phyloP scores from a whole-genome alignment of 148 eudicot genomes.

The Cornus kousa region DNA sequence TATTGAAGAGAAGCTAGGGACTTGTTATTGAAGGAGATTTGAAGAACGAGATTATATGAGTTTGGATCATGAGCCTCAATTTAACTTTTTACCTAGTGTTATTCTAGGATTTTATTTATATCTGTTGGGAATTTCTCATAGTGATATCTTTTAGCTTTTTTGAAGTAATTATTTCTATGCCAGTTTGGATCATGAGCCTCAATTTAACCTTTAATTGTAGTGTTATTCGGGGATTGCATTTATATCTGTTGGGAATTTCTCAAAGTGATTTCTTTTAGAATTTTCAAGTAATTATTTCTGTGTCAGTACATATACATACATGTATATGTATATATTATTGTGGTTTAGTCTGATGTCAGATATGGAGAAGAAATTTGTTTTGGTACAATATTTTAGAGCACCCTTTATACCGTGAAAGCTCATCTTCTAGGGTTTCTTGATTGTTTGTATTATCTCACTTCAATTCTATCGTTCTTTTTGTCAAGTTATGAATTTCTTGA shows the following conservation, averaged over 20 bases:
- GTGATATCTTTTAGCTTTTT: too few relatives aligned
- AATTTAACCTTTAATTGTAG: not conserved
- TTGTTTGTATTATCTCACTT: not conserved
- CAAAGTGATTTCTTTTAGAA: not conserved
- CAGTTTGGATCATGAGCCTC: not conserved
- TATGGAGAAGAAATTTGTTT: not conserved
- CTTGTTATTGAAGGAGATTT: not conserved
- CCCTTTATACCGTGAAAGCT: too few relatives aligned
- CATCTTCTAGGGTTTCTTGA: not conserved
- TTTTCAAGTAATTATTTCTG: not conserved
- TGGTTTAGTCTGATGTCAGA: not conserved
- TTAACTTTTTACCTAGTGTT: not conserved
- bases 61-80: not conserved
- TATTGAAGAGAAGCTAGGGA: slow-evolving; percentile 5
- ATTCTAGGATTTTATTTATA: not conserved
- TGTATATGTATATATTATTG: too few relatives aligned
- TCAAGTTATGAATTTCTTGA: not conserved
- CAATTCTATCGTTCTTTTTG: not conserved
- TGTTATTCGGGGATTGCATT: not conserved
- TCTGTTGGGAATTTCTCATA: too few relatives aligned
- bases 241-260: not conserved
- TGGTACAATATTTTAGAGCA: not conserved
- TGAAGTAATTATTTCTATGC: not conserved
- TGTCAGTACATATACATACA: not conserved
- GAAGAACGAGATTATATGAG: not conserved